Percentiles rank a stretch among this genome's conserved stretches.
These are phyloP conservation scores for Galerina sulciceps DNA, from an alignment of 768 basidiomycete species.

Conservation along the genomic window DNA sequence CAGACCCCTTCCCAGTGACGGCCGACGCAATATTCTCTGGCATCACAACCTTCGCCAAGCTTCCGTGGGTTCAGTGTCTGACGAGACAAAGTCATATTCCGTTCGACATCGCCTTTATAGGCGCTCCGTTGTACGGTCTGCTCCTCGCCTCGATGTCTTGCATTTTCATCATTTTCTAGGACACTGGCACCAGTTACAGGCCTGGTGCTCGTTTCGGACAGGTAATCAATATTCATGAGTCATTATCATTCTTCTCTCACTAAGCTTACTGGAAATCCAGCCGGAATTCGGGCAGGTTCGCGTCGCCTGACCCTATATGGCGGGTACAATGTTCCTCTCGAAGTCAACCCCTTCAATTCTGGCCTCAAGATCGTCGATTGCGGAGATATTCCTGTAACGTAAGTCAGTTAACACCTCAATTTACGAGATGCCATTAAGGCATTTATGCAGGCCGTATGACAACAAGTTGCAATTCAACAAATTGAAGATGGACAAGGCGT, in stretches of 20 bases:
- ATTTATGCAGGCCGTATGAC: constrained; percentile 63
- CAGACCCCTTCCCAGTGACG: constrained; percentile 51
- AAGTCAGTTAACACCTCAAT: constrained; percentile 15
- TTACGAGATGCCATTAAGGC: neutral
- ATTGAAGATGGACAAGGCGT: constrained; percentile 70
- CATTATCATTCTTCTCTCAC: neutral
- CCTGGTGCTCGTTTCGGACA: constrained; percentile 86
- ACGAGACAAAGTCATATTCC: constrained; percentile 56
- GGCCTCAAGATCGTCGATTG: constrained; percentile 77
- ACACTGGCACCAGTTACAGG: constrained; percentile 77
- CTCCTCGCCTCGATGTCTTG: neutral
- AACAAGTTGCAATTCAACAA: constrained; percentile 74
- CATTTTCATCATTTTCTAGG: constrained; percentile 35
- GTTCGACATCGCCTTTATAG: constrained; percentile 85
- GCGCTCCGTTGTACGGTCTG: constrained; percentile 65
- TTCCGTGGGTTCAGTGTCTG: constrained; percentile 85
- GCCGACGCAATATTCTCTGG: constrained; percentile 84
- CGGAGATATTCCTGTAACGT: constrained; percentile 77
- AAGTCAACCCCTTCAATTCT: constrained; percentile 71
- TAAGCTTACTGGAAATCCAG: constrained; percentile 20
- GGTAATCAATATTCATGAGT: constrained; percentile 22
- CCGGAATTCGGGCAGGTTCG: constrained; percentile 80
- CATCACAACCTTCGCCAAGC: constrained; percentile 82
- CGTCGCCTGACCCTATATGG: constrained; percentile 77
- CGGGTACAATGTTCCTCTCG: constrained; percentile 78